Conservation (phyloP, 164 flowering plant species). For the Protea cynaroides region DNA sequence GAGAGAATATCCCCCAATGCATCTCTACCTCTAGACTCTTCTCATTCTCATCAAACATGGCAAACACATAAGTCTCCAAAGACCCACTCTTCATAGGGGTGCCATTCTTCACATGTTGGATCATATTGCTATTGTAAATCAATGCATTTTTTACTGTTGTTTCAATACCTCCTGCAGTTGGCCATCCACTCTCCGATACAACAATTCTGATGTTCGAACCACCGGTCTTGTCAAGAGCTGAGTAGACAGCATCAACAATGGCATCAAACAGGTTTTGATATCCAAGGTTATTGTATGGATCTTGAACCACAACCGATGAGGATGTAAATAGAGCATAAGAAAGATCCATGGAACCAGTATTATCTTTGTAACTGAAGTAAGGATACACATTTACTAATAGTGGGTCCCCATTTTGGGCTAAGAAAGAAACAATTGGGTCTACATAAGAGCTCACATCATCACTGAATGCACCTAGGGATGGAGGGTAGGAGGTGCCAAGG, state of each 20-base stretch:
- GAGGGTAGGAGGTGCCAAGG: constrained; percentile 24
- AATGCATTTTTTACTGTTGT: constrained; percentile 12
- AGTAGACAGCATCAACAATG: constrained; percentile 23
- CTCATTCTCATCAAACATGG: not conserved
- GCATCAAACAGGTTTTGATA: constrained; percentile 36
- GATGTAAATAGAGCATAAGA: constrained; percentile 32
- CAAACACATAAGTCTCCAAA: constrained; percentile 5
- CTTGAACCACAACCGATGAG: constrained; percentile 8
- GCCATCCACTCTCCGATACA: constrained; percentile 25
- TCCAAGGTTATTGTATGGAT: constrained; percentile 1
- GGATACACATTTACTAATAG: constrained; percentile 41
- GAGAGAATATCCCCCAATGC: not conserved
- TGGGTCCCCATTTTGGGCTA: constrained; percentile 19
- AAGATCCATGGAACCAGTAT: constrained; percentile 6
- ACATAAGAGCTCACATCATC: not conserved
- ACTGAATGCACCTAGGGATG: constrained; percentile 23
- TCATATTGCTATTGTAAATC: constrained; percentile 15
- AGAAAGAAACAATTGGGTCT: constrained; percentile 20
- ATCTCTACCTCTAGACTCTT: not conserved
- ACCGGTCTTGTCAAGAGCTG: constrained; percentile 23
- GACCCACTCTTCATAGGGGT: constrained; percentile 3
- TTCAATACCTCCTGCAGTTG: constrained; percentile 12
- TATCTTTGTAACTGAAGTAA: constrained; percentile 17
- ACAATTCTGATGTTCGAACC: constrained; percentile 10
- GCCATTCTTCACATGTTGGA: constrained; percentile 7